These are phyloP conservation scores for Berberis vulgaris DNA, from an alignment of 164 flowering plant genomes.

Conservation along the genomic window DNA sequence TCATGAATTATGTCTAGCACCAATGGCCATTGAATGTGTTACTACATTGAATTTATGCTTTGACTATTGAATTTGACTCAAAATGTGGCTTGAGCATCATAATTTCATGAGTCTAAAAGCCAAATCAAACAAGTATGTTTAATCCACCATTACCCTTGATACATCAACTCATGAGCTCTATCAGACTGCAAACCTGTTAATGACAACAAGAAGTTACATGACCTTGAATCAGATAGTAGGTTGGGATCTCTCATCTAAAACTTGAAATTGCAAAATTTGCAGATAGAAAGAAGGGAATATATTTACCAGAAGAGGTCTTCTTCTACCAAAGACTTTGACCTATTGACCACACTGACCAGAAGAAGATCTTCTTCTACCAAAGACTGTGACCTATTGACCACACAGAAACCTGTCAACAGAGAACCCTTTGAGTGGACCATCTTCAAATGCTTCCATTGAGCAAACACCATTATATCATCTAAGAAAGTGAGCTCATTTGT, in stretches of 20 bases:
- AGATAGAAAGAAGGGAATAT: not conserved
- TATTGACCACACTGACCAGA: slow-evolving; percentile 41
- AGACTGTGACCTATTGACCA: slow-evolving; percentile 65
- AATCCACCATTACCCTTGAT: too few relatives aligned
- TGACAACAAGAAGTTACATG: not conserved
- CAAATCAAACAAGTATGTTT: too few relatives aligned
- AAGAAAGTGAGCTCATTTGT: slow-evolving; percentile 60
- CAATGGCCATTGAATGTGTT: too few relatives aligned
- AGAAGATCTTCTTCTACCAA: slow-evolving; percentile 46
- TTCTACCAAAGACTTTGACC: slow-evolving; percentile 65
- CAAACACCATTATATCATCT: slow-evolving; percentile 56
- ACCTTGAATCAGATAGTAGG: not conserved
- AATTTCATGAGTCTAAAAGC: too few relatives aligned
- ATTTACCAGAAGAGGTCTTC: slow-evolving; percentile 17
- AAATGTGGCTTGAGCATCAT: too few relatives aligned
- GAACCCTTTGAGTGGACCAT: slow-evolving; percentile 56
- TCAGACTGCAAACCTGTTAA: not conserved
- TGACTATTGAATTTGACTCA: too few relatives aligned
- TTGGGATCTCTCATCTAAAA: not conserved
- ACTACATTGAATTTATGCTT: too few relatives aligned
- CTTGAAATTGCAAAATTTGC: not conserved
- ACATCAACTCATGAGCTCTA: not conserved
- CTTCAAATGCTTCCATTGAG: slow-evolving; percentile 58
- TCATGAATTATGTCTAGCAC: too few relatives aligned
- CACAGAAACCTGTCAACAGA: slow-evolving; percentile 55